Percentiles rank a stretch among this genome's conserved stretches.
Conservation (phyloP, 306 rosid species). For the Gastrolobium bilobum region DNA sequence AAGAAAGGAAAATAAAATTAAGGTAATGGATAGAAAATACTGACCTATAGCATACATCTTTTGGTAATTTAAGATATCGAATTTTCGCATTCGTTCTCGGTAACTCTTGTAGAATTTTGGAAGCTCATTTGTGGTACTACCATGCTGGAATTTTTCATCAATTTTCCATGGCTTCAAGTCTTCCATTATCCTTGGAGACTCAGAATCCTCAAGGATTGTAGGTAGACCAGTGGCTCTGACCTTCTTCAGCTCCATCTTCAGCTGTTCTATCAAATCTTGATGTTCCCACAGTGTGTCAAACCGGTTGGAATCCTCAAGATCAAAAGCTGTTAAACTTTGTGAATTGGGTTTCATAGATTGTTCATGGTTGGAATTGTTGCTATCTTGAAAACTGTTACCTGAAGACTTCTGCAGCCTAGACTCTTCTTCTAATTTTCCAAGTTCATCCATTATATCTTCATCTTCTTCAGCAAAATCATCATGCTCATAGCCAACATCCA, state of each 20-base stretch:
- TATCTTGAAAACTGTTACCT: conserved; percentile 25
- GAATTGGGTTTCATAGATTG: conserved; percentile 41
- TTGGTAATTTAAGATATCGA: conserved; percentile 95
- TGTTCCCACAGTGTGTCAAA: conserved; percentile 93
- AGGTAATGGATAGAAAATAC: conserved; percentile 44
- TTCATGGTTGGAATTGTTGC: conserved; percentile 40
- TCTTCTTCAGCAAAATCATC: conserved; percentile 73
- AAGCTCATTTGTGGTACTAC: conserved; percentile 68
- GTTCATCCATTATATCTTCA: conserved; percentile 59
- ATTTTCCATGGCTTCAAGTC: conserved; percentile 97
- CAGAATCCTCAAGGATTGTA: conserved; percentile 91
- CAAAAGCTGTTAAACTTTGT: conserved; percentile 23
- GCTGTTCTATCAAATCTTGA: conserved; percentile 88
- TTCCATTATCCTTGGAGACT: conserved; percentile 79
- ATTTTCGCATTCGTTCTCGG: conserved; percentile 92
- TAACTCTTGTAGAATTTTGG: conserved; percentile 86
- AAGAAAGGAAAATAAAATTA: conserved; percentile 12
- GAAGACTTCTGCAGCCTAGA: conserved; percentile 32
- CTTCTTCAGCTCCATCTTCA: conserved; percentile 89
- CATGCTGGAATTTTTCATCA: conserved; percentile 74
- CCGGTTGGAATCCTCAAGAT: conserved; percentile 64
- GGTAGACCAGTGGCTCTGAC: conserved; percentile 87
- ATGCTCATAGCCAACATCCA: conserved; percentile 62
- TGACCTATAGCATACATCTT: conserved; percentile 94
- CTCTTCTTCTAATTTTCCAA: conserved; percentile 56